A percentile compares a stretch with the other conserved stretches of the same genome.
phyloP scores from a whole-genome alignment of 164 flowering plant genomes.

The Echeveria elegans region DNA sequence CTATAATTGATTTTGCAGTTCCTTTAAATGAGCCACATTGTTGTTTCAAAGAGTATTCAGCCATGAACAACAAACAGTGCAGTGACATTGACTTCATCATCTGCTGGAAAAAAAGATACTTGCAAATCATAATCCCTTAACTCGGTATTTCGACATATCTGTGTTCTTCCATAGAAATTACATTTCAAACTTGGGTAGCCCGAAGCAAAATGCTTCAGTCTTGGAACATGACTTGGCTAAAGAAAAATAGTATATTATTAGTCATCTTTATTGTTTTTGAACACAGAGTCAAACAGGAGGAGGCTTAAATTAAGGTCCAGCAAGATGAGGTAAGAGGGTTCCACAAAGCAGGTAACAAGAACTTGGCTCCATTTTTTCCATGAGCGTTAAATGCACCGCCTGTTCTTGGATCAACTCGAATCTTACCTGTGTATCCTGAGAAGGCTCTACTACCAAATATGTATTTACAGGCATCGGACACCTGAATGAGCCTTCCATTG shows the following conservation, averaged over 20 bases:
- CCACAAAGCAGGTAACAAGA: constrained; percentile 45
- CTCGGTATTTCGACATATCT: too few relatives aligned
- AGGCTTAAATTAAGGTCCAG: constrained; percentile 27
- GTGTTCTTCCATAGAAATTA: too few relatives aligned
- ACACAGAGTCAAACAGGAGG: background rate
- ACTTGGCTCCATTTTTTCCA: constrained; percentile 27
- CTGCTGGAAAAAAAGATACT: too few relatives aligned
- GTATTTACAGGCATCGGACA: constrained; percentile 19
- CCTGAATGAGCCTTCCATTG: constrained; percentile 10
- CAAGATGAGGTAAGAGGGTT: constrained; percentile 28
- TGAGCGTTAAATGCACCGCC: constrained; percentile 34
- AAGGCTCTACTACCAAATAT: constrained; percentile 26
- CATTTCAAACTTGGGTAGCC: too few relatives aligned
- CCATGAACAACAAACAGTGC: too few relatives aligned
- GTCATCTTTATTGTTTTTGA: background rate
- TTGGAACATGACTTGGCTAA: background rate
- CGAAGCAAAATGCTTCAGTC: background rate
- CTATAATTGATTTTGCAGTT: too few relatives aligned
- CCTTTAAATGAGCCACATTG: too few relatives aligned
- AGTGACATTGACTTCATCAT: too few relatives aligned
- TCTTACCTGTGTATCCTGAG: constrained; percentile 33
- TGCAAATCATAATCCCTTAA: too few relatives aligned
- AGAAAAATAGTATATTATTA: background rate
- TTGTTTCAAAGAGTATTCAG: too few relatives aligned
- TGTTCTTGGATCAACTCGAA: constrained; percentile 20